Evolutionary conservation across 1,139 yeast genomes (phyloP), one percentile per base, ranked within the genome.

Genomic region (Nakaseomyces kungkrabaensis): DNA sequence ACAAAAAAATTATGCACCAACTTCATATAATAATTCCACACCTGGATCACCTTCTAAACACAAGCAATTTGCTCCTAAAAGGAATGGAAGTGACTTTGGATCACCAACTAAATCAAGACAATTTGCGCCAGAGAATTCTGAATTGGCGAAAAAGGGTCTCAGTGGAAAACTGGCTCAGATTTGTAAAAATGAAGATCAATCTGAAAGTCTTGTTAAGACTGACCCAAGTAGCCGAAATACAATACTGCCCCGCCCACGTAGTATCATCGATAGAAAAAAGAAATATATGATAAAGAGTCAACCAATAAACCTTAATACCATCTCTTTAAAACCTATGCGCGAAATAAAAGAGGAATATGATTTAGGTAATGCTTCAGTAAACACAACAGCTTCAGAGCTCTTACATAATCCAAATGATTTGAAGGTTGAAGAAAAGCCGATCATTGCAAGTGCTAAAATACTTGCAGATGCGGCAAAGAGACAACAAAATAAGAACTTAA

Each of bases 301-400:
- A 22, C 46, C 46, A 17, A 31, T 43, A 32, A 32, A 43, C 17
- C 29, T 11, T 7, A 10, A 34, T 17, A 29, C 17, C 17, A 26
- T 34, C 25, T 9, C 31, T 4, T 24, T 13, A 7, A 13, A 6
- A 11, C 17, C 13, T 11, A 17, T 38, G 4, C 11, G 31, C 41
- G 50, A 45, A 13, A 41, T 13, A 37, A 38, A 37, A 41, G 48
- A 27, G 33, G 45, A 36, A n/a, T 33, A 43, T 8, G 48, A 55
- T 36, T 24, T 45, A 1, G 56, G 50, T 37, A 59, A 51, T 27
- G 48, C 43, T 8, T 51, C 52, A 6, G 37, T 47, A 10, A 48
- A 60, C 44, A 56, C 60, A 5, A 65, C 68, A 1, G 68, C 68
- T 1, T 65, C 66, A 5, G 66, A 65, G 49, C 50, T 65, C 9